Conservation (phyloP, 306 rosid genomes). For the Casuarina glauca region DNA sequence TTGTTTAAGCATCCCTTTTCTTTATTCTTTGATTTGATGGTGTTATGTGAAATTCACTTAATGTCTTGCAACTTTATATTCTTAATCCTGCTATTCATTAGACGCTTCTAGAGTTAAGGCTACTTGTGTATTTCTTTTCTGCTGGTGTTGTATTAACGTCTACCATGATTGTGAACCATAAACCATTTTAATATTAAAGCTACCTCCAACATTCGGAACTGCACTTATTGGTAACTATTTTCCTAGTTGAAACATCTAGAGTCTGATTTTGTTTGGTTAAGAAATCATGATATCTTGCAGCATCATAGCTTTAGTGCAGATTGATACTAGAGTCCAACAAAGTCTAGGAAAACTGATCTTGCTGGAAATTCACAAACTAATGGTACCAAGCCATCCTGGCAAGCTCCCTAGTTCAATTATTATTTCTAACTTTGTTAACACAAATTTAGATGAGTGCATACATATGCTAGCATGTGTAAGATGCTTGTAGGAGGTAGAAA, state of each 20-base stretch:
- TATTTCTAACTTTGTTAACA: too few species aligned
- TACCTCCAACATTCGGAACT: background rate
- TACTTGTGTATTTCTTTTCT: background rate
- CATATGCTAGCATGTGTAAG: background rate
- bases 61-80: background rate
- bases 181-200: background rate
- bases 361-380: background rate
- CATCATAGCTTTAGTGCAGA: background rate
- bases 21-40: slow-evolving; percentile 7
- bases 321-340: slow-evolving; percentile 1
- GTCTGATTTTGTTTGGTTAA: background rate
- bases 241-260: background rate
- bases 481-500: background rate
- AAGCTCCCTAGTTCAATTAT: too few species aligned
- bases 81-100: background rate
- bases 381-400: background rate
- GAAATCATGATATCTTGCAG: background rate
- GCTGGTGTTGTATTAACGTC: background rate
- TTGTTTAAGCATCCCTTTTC: slow-evolving; percentile 24
- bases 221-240: background rate
- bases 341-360: background rate
- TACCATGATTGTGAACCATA: background rate
- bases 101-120: background rate
- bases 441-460: background rate
- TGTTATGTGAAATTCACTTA: slow-evolving; percentile 11